phyloP scores from a whole-genome alignment of 2,329 filamentous ascomycete species.

The Fonsecaea erecta region DNA sequence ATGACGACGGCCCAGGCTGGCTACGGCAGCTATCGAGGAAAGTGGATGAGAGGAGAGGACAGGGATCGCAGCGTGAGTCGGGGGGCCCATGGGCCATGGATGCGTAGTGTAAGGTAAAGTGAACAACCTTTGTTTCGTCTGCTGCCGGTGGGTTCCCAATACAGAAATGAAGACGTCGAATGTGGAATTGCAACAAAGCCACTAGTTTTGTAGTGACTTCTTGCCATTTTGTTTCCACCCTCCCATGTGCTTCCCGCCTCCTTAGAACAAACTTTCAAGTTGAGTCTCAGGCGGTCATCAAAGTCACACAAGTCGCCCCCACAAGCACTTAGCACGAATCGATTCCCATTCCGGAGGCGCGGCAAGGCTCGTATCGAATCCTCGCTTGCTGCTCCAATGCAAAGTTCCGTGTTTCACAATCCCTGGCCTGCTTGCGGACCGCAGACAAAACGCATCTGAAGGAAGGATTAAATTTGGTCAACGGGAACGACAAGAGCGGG shows the following conservation, averaged over 20 bases:
- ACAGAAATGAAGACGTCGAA: not conserved
- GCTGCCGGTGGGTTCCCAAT: not conserved
- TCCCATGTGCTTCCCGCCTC: not conserved
- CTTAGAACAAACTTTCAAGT: not conserved
- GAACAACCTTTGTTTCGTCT: not conserved
- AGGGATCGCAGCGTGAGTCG: not conserved
- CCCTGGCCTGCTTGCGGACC: slow-evolving; percentile 1
- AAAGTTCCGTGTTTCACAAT: slow-evolving; percentile 2
- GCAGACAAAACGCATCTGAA: not conserved
- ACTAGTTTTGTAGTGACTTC: not conserved
- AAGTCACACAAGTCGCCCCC: slow-evolving; percentile 7
- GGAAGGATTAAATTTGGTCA: not conserved
- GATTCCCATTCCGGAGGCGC: slow-evolving; percentile 5
- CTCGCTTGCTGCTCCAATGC: slow-evolving; percentile 22
- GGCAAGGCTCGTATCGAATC: slow-evolving; percentile 20
- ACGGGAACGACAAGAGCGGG: not conserved
- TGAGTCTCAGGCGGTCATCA: not conserved
- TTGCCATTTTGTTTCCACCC: not conserved
- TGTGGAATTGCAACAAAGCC: not conserved
- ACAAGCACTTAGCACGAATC: slow-evolving; percentile 9
- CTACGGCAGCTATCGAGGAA: not conserved
- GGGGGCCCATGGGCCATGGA: not conserved
- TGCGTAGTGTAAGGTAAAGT: not conserved
- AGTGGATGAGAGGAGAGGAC: not conserved
- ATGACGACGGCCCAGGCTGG: slow-evolving; percentile 1